Percentiles rank a stretch among this genome's conserved stretches.
These are phyloP conservation scores for Cyberlindnera euphorbiae DNA, from an alignment of 805 yeast species.

Conservation along the genomic window DNA sequence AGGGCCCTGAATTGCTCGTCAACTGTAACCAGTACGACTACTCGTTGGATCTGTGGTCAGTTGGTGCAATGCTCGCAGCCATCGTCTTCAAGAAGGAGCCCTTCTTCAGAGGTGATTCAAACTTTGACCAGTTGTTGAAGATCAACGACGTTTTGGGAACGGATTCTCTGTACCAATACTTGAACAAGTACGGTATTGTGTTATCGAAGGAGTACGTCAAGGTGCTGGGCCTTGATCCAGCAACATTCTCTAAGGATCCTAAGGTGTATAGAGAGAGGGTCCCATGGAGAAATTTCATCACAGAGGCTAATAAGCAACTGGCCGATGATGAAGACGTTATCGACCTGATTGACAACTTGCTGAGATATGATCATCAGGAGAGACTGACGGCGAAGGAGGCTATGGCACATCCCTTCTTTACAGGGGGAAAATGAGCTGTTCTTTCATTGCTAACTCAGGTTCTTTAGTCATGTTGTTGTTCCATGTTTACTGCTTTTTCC, in stretches of 20 bases:
- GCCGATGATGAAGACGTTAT: conserved; percentile 71
- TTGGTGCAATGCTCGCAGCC: conserved; percentile 90
- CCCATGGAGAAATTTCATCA: conserved; percentile 83
- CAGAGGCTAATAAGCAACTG: conserved; percentile 61
- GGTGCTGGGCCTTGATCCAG: conserved; percentile 62
- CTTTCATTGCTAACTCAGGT: too few species aligned
- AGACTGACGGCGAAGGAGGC: conserved; percentile 88
- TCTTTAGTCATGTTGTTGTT: background rate
- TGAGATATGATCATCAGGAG: conserved; percentile 84
- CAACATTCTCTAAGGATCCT: conserved; percentile 34
- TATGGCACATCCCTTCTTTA: conserved; percentile 56
- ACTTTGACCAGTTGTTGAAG: conserved; percentile 86
- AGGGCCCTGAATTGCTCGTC: conserved; percentile 88
- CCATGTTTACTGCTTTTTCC: background rate
- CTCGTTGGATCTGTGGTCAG: conserved; percentile 89
- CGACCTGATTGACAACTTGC: conserved; percentile 73
- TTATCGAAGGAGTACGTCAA: conserved; percentile 75
- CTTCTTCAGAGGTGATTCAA: conserved; percentile 86
- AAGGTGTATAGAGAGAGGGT: conserved; percentile 7
- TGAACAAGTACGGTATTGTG: conserved; percentile 64
- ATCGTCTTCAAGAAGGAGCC: conserved; percentile 89
- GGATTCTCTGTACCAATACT: conserved; percentile 65
- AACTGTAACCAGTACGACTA: conserved; percentile 87
- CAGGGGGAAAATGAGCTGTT: conserved; percentile 18
- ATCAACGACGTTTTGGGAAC: conserved; percentile 87